Evolutionary conservation across 352 stramenopile species (phyloP), one percentile per base, ranked within the genome.

Genomic region (Globisporangium alternatum): DNA sequence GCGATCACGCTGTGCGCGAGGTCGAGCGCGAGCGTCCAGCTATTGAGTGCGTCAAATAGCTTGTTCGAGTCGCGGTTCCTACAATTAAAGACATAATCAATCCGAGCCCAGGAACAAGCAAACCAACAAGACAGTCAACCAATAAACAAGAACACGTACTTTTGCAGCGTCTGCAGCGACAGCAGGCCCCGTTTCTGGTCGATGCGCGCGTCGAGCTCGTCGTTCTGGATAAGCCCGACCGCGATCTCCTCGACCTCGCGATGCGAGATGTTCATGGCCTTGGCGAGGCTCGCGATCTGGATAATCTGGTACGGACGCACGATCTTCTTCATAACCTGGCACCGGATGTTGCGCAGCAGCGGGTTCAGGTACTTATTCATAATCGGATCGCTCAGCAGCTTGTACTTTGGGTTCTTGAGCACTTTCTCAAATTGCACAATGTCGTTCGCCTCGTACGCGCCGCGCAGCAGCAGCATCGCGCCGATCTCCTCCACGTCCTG

Each of bases 351-450:
- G 49, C 83, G 86, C 56, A 98, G 62, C 56, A 98, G 81, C 56
- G 96, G 91, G 54, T 95, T 86, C 33, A 98, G 67, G 56, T 88
- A 93, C 56, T 91, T 85, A 68, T 85, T 85, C 62, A 98, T 97
- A 74, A 98, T 97, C 48, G 95, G 85, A 77, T 98, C 96, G 33
- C 86, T 87, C 72, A 97, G 91, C 48, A 98, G 79, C 54, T 90
- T 83, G 64, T 95, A 89, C 71, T 97, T 94, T 31, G 93, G 88
- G 64, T 97, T 89, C 62, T 89, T 83, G 35, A 98, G 80, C 21
- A 98, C 90, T 51, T 81, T 81, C 69, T 98, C 93, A 74, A 98
- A 98, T 62, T 88, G 77, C 61, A 92, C 74, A 66, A 98, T 97
- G 61, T 98, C 92, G 71, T 98, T 96, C 35, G 77, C 54, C 57